Conservation (phyloP, 306 rosid species). For the Glycine tomentella region DNA sequence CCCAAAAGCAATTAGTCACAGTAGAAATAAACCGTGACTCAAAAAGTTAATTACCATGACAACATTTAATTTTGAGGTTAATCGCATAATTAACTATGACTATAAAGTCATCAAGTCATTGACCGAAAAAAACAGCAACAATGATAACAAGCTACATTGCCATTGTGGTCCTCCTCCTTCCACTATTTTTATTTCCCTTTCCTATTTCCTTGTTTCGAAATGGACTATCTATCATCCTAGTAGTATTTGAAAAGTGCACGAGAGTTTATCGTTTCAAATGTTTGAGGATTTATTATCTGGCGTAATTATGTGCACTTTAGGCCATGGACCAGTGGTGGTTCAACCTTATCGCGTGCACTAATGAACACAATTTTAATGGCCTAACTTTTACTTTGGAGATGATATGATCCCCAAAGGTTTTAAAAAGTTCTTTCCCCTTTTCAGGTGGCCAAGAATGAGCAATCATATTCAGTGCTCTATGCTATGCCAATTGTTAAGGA, state of each 20-base stretch:
- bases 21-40: neutral
- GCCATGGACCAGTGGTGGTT: neutral
- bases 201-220: neutral
- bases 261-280: neutral
- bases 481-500: neutral
- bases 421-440: constrained; percentile 10
- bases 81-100: neutral
- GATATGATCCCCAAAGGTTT: neutral
- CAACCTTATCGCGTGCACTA: neutral
- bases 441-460: constrained; percentile 1
- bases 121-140: neutral
- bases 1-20: no score
- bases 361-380: neutral
- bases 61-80: neutral
- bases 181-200: neutral
- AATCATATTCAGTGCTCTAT: neutral
- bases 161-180: neutral
- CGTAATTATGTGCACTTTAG: neutral
- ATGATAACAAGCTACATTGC: neutral
- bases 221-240: neutral
- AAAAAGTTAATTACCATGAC: neutral
- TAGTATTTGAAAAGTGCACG: neutral
- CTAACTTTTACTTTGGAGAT: neutral
- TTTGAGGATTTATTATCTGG: neutral
- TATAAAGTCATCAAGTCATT: neutral